Percentiles rank a stretch among this genome's conserved stretches.
phyloP scores from a whole-genome alignment of 2,329 filamentous ascomycete genomes.

The Phaeosphaeriaceae sp. region DNA sequence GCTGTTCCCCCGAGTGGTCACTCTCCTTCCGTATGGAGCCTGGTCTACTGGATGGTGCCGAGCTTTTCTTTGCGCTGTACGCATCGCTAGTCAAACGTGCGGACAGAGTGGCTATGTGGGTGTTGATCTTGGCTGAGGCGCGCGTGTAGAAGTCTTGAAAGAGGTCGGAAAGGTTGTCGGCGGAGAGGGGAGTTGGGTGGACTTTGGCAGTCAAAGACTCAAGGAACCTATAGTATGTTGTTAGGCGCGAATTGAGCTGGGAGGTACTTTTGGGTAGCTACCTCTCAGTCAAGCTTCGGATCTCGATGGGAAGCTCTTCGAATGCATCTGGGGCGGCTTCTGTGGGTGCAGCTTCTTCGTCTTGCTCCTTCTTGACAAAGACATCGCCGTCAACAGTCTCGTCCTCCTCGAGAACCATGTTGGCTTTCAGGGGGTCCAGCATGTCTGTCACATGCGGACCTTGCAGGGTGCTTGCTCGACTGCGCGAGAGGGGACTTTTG shows the following conservation, averaged over 20 bases:
- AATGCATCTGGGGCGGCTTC: slow-evolving; percentile 68
- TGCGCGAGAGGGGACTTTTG: slow-evolving; percentile 46
- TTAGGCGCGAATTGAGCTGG: neutral
- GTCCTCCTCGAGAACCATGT: slow-evolving; percentile 43
- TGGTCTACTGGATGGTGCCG: slow-evolving; percentile 43
- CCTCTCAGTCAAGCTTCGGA: slow-evolving; percentile 89
- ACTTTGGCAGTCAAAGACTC: slow-evolving; percentile 88
- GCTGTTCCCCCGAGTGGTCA: slow-evolving; percentile 63
- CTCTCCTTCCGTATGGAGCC: slow-evolving; percentile 46
- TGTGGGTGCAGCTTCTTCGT: slow-evolving; percentile 33
- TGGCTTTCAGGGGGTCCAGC: slow-evolving; percentile 51
- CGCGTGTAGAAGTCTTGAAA: slow-evolving; percentile 94
- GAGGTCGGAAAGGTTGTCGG: slow-evolving; percentile 81
- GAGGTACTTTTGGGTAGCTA: slow-evolving; percentile 44
- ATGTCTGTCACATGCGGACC: slow-evolving; percentile 51
- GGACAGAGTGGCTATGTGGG: slow-evolving; percentile 82
- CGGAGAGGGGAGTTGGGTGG: slow-evolving; percentile 80
- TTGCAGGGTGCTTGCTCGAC: slow-evolving; percentile 57
- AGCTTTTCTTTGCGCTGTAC: slow-evolving; percentile 50
- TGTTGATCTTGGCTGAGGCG: slow-evolving; percentile 82
- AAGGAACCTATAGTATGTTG: slow-evolving; percentile 70
- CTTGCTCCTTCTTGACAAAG: slow-evolving; percentile 50
- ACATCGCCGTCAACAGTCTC: slow-evolving; percentile 47
- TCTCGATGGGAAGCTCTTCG: slow-evolving; percentile 91
- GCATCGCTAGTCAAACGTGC: slow-evolving; percentile 75